Evolutionary conservation across 2,329 filamentous ascomycete species (phyloP).

Genomic region (Talaromyces sp.): DNA sequence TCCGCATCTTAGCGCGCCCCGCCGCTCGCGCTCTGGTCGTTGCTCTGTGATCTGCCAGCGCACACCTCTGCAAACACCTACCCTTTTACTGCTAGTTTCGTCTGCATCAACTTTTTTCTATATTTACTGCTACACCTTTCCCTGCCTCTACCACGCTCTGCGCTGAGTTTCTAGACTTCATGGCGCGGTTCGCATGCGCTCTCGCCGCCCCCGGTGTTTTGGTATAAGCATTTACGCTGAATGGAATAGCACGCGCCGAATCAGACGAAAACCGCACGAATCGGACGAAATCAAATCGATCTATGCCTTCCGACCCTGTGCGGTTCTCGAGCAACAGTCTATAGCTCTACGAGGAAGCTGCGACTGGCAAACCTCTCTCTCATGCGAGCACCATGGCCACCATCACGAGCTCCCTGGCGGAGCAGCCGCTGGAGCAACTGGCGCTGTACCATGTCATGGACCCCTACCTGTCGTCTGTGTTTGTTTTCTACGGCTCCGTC

Average conservation of each 20-base stretch:
- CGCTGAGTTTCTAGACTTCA: not conserved
- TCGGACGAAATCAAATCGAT: not conserved
- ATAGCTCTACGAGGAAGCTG: slow-evolving; percentile 5
- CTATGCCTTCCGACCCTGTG: not conserved
- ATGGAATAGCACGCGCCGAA: not conserved
- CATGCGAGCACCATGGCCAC: slow-evolving; percentile 63
- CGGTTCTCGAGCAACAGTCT: not conserved
- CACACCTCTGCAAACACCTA: not conserved
- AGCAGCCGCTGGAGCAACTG: slow-evolving; percentile 73
- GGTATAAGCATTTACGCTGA: not conserved
- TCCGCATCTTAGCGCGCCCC: not conserved
- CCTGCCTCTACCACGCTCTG: not conserved
- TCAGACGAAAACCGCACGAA: not conserved
- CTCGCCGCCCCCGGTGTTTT: slow-evolving; percentile 1
- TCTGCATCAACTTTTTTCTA: not conserved
- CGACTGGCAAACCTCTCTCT: not conserved
- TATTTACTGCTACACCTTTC: not conserved
- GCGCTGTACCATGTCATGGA: slow-evolving; percentile 87
- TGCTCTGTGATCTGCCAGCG: not conserved
- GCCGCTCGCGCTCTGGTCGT: not conserved
- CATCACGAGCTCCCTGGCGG: slow-evolving; percentile 67
- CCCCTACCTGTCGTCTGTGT: slow-evolving; percentile 68
- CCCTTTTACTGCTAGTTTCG: not conserved
- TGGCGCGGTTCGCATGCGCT: slow-evolving; percentile 10
- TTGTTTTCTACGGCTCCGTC: slow-evolving; percentile 88